Evolutionary conservation across 2,329 filamentous ascomycete species (phyloP).

Genomic region (Fusarium napiforme): DNA sequence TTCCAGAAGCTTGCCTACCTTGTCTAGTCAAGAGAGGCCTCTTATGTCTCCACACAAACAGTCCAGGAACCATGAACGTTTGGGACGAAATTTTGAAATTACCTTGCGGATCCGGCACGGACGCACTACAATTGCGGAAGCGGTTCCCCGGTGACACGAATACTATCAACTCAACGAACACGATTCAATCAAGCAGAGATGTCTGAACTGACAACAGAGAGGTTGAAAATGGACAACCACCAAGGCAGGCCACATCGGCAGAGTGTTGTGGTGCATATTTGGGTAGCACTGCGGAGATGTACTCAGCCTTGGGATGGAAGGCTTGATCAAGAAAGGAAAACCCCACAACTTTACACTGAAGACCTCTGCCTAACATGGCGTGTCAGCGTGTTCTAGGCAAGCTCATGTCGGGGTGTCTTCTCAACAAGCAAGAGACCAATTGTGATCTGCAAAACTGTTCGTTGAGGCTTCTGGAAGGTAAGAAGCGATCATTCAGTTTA

Average conservation of each 20-base stretch:
- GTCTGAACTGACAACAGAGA: constrained; percentile 22
- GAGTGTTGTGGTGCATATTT: constrained; percentile 30
- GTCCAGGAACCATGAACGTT: constrained; percentile 38
- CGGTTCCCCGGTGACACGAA: constrained; percentile 48
- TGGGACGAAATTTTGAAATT: constrained; percentile 47
- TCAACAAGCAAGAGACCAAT: constrained; percentile 3
- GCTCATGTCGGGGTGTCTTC: not conserved
- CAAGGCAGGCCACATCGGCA: constrained; percentile 32
- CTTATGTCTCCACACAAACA: constrained; percentile 33
- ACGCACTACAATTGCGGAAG: constrained; percentile 44
- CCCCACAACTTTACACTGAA: not conserved
- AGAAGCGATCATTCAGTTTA: constrained; percentile 27
- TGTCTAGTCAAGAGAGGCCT: constrained; percentile 31
- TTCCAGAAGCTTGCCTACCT: constrained; percentile 45
- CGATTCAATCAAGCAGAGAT: constrained; percentile 16
- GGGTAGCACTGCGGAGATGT: not conserved
- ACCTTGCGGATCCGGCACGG: constrained; percentile 40
- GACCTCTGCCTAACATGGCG: constrained; percentile 1
- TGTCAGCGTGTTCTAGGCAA: constrained; percentile 3
- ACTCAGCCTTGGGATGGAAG: not conserved
- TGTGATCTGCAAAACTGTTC: constrained; percentile 38
- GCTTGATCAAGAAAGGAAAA: not conserved
- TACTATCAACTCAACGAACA: constrained; percentile 30
- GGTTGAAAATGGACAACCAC: constrained; percentile 35
- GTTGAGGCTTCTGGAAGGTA: constrained; percentile 43